Conservation (phyloP, 371 early-diverging fungal species). For the Edhazardia aedis region DNA sequence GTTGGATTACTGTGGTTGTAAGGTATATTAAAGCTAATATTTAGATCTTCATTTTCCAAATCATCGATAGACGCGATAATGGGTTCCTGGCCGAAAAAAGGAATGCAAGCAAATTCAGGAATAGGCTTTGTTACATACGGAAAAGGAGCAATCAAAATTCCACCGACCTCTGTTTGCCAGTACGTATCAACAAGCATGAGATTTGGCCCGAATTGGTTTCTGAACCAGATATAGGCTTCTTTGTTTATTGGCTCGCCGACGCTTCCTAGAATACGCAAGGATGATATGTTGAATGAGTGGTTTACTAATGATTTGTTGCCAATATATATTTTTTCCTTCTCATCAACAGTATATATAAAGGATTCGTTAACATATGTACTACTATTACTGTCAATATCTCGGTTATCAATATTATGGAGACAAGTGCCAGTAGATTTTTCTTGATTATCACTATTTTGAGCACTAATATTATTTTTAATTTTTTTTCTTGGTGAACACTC, state of each 20-base stretch:
- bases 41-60: constrained; percentile 52
- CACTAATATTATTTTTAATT: too few species aligned
- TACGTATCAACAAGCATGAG: constrained; percentile 81
- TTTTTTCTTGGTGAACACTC: too few species aligned
- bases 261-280: constrained; percentile 66
- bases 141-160: constrained; percentile 65
- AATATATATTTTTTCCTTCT: too few species aligned
- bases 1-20: neutral
- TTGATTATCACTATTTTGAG: too few species aligned
- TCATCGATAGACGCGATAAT: constrained; percentile 58
- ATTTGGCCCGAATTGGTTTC: constrained; percentile 60
- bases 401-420: too few species aligned
- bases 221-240: constrained; percentile 84
- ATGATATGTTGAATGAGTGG: constrained; percentile 18
- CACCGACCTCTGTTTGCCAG: constrained; percentile 85
- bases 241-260: constrained; percentile 91
- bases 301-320: too few species aligned
- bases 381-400: too few species aligned
- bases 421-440: too few species aligned
- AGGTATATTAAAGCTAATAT: too few species aligned
- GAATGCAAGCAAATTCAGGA: constrained; percentile 76
- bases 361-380: too few species aligned
- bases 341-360: too few species aligned
- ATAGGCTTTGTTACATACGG: constrained; percentile 62
- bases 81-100: constrained; percentile 76